A percentile compares a stretch with the other conserved stretches of the same genome.
These are phyloP conservation scores for Boletus subluridellus DNA, from an alignment of 1,284 basidiomycete genomes.

Conservation along the genomic window DNA sequence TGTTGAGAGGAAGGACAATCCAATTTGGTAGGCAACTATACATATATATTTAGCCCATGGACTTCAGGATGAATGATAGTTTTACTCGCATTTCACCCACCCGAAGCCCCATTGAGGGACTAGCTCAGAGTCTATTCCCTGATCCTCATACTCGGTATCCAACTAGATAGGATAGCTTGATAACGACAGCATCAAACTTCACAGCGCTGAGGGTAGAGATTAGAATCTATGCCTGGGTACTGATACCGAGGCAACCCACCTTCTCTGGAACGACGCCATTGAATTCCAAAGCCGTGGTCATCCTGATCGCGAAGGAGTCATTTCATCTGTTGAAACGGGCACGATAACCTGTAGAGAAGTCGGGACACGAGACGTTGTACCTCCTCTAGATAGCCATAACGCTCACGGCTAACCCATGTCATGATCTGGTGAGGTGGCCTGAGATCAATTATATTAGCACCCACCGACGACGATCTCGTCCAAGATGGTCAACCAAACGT, in stretches of 20 bases:
- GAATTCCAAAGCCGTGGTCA: constrained; percentile 92
- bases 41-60: constrained; percentile 24
- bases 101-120: constrained; percentile 96
- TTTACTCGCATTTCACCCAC: constrained; percentile 82
- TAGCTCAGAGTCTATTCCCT: constrained; percentile 96
- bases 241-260: constrained; percentile 32
- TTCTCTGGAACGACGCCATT: constrained; percentile 98
- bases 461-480: not conserved
- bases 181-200: constrained; percentile 79
- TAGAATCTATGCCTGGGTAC: not conserved
- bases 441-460: constrained; percentile 7
- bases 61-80: not conserved
- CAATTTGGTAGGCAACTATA: constrained; percentile 88
- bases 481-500: constrained; percentile 51
- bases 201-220: not conserved
- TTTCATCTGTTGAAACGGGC: not conserved
- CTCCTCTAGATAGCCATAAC: constrained; percentile 93
- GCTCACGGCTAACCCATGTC: constrained; percentile 94
- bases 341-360: constrained; percentile 75
- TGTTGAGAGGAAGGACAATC: constrained; percentile 88
- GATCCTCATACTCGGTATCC: constrained; percentile 98
- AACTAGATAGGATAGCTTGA: constrained; percentile 90
- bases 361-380: constrained; percentile 91
- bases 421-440: constrained; percentile 98
- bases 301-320: constrained; percentile 47